Evolutionary conservation across 2,329 filamentous ascomycete genomes (phyloP), one percentile per base, ranked within the genome.

Genomic region (Pseudopithomyces maydicus): DNA sequence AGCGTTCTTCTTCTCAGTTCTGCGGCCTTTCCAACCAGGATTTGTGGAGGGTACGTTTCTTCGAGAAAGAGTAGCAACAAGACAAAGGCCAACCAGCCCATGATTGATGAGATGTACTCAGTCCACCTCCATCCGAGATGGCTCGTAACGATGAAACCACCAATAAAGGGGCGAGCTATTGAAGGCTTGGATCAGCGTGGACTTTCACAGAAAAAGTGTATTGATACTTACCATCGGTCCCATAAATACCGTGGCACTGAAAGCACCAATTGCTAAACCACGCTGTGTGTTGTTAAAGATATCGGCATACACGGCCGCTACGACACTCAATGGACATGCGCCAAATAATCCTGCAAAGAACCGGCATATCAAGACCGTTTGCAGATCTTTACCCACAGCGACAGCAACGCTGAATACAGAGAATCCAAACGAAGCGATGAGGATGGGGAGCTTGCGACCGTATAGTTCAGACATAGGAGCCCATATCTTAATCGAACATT

Each of bases 21-120:
- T 3, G 78, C 71, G 3, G 84, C 84, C 65, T 87, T 87, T 15
- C 76, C 71, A 36, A 87, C 80, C 2, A 87, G 76, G 14, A 87
- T 81, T 0, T 85, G 78, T 0, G 85, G 85, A 0, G 84, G 81
- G 59, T 87, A 87, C 0, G 83, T 83, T 66, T 87, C 85, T 49
- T 83, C 72, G 23, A 86, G 75, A 70, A 86, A 84, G 36, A 86
- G 62, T 0, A 84, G 39, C 42, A 82, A 77, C 10, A 85, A 65
- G 0, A 73, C 66, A 12, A 84, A 78, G 2, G 80, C 78, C 3
- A 74, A 17, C 56, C 81, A 84, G n/a, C 83, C 84, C 81, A 87
- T 84, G 62, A 87, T 80, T 0, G 79, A 79, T 3, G 78, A 77
- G 38, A 86, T 78, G 62, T 84, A 84, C 41, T 80, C 74, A 1